Percentiles rank a stretch among this genome's conserved stretches.
phyloP scores from a whole-genome alignment of 2,329 filamentous ascomycete genomes.

The Leptographium flavum region DNA sequence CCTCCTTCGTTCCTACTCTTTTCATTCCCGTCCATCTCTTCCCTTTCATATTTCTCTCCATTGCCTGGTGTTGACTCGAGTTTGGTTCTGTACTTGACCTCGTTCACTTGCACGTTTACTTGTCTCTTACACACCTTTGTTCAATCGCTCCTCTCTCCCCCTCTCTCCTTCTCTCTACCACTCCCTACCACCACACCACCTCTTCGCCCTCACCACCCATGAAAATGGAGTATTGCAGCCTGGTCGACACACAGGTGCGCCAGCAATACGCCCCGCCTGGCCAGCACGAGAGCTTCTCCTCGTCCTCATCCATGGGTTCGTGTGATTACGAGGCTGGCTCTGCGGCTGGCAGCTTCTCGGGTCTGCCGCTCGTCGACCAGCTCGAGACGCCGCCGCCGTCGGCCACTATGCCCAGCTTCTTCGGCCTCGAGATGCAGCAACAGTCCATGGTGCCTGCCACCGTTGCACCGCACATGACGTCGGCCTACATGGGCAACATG shows the following conservation, averaged over 20 bases:
- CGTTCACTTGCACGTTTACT: not conserved
- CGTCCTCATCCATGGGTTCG: constrained; percentile 22
- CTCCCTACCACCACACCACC: not conserved
- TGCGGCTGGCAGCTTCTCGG: constrained; percentile 12
- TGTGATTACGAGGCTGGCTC: constrained; percentile 15
- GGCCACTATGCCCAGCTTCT: constrained; percentile 9
- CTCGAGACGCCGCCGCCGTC: constrained; percentile 21
- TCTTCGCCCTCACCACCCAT: not conserved
- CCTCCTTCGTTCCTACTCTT: not conserved
- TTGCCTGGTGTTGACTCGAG: no score
- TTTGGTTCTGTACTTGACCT: no score
- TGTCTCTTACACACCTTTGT: no score
- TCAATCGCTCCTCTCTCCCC: no score
- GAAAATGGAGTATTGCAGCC: not conserved
- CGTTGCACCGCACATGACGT: not conserved
- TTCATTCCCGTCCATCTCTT: no score
- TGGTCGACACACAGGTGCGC: not conserved
- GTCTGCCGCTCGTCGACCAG: constrained; percentile 15
- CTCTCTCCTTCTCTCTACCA: not conserved
- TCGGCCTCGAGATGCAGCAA: constrained; percentile 5
- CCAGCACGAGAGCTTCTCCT: constrained; percentile 23
- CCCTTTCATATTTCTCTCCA: not conserved
- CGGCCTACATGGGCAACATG: constrained; percentile 1
- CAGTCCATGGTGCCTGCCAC: not conserved
- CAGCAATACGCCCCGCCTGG: not conserved